Conservation (phyloP, 2,329 filamentous ascomycete species). For the Moelleriella libera region DNA sequence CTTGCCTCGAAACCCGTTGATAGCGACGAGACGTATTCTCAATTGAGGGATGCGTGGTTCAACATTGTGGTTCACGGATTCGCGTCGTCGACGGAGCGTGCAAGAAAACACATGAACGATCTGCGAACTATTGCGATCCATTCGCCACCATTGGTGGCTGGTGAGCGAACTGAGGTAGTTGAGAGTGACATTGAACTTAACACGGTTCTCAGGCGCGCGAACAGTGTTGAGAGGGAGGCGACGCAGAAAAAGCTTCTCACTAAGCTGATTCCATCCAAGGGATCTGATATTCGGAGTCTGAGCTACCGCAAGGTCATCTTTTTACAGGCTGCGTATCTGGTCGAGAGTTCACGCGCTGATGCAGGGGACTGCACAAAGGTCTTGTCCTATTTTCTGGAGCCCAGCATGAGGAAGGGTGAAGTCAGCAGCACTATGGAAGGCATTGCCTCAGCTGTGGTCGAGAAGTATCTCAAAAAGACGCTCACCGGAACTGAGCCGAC, state of each 20-base stretch:
- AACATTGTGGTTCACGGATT: conserved; percentile 95
- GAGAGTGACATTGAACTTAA: conserved; percentile 97
- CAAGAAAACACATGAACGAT: conserved; percentile 60
- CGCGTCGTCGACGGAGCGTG: conserved; percentile 56
- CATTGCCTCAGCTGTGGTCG: conserved; percentile 53
- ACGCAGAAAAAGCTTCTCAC: conserved; percentile 70
- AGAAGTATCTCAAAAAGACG: conserved; percentile 66
- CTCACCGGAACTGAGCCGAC: conserved; percentile 55
- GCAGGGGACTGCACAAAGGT: conserved; percentile 83
- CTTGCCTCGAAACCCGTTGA: conserved; percentile 31
- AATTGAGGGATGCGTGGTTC: conserved; percentile 91
- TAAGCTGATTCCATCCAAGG: conserved; percentile 59
- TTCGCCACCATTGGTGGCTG: conserved; percentile 74
- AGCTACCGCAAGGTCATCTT: conserved; percentile 89
- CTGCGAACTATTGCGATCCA: conserved; percentile 74
- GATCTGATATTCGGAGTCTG: conserved; percentile 64
- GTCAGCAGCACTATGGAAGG: conserved; percentile 52
- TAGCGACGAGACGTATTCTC: conserved; percentile 55
- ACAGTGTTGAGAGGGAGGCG: conserved; percentile 62
- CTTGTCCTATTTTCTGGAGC: conserved; percentile 87
- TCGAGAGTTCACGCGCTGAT: conserved; percentile 77
- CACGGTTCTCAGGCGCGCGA: conserved; percentile 76
- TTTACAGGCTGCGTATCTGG: conserved; percentile 74
- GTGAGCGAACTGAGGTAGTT: conserved; percentile 75
- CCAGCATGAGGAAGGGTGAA: conserved; percentile 55